phyloP scores from a whole-genome alignment of 768 basidiomycete genomes.

The Roridomyces roridus region DNA sequence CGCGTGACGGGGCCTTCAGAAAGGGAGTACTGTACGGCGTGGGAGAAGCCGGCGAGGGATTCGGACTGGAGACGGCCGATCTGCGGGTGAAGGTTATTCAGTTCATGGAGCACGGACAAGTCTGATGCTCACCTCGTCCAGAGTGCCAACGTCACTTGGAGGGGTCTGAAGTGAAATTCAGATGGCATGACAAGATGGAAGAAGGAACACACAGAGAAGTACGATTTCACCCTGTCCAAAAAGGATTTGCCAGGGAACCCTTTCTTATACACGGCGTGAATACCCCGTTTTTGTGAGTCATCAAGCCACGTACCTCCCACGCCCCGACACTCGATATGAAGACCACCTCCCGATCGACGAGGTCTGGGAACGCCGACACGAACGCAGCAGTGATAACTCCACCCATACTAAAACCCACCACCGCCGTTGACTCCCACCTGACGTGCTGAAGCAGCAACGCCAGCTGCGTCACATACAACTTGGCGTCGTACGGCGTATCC shows the following conservation, averaged over 20 bases:
- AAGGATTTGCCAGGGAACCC: no score
- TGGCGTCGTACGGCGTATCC: constrained; percentile 47
- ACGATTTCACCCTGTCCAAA: no score
- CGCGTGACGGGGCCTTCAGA: not conserved
- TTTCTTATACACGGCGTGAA: no score
- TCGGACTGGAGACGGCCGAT: no score
- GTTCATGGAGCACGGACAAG: no score
- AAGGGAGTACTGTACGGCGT: not conserved
- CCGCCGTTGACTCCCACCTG: constrained; percentile 46
- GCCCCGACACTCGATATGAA: constrained; percentile 52
- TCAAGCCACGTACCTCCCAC: not conserved
- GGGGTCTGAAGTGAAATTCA: no score
- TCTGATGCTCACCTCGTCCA: no score
- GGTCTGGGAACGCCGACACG: constrained; percentile 50
- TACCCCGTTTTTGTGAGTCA: no score
- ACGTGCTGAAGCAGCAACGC: constrained; percentile 60
- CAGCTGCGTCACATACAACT: constrained; percentile 55
- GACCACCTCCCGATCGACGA: constrained; percentile 50
- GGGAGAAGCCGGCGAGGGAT: not conserved
- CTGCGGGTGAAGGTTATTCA: no score
- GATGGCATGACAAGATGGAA: no score
- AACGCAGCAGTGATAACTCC: constrained; percentile 53
- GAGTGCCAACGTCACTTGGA: no score
- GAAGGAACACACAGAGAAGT: no score
- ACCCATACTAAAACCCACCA: constrained; percentile 61